Evolutionary conservation across 2,329 filamentous ascomycete species (phyloP), one percentile per base, ranked within the genome.

Genomic region (Cladosporium sp.): DNA sequence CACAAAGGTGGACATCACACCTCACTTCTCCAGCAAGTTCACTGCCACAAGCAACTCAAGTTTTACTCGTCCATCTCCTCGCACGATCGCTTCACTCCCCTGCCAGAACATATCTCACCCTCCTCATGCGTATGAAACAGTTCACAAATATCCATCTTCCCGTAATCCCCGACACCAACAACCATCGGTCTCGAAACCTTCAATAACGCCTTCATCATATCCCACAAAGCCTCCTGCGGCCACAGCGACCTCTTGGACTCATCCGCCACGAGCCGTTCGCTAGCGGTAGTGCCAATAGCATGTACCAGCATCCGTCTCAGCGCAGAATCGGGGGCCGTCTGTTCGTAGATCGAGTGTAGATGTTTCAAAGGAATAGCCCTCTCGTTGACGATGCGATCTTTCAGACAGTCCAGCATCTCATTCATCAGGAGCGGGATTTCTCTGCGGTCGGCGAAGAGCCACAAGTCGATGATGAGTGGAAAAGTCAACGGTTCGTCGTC

Each of bases 341-440:
- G 42, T 22, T 45, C 22, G 42, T 45, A 45, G 15, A n/a, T 45
- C 15, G 42, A 25, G 7, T 13, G 22, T 22, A 45, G 2, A 9
- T 25, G 22, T 25, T 22, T 45, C 3, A 25, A 25, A 7, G 42
- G 42, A 4, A 45, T 45, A 2, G 12, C 28, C 24, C 25, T 45
- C 42, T 45, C 42, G 13, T 15, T 45, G 22, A 45, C 42, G 8
- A 45, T 45, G 42, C 47, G 47, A 8, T 50, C 20, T 24, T 32
- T 35, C 10, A 50, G 12, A 15, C 28, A 35, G 32, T 50, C 32
- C 12, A 50, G 19, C 47, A 50, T 50, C 3, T 50, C 40, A 20
- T 61, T 59, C 56, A 61, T 57, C 24, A 62, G 47, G 4, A 61
- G 28, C 6, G 59, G 61, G 3, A 62, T 51, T 6, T 59, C 24